Conservation (phyloP, 1,284 basidiomycete genomes). For the Mrakiaceae sp. region DNA sequence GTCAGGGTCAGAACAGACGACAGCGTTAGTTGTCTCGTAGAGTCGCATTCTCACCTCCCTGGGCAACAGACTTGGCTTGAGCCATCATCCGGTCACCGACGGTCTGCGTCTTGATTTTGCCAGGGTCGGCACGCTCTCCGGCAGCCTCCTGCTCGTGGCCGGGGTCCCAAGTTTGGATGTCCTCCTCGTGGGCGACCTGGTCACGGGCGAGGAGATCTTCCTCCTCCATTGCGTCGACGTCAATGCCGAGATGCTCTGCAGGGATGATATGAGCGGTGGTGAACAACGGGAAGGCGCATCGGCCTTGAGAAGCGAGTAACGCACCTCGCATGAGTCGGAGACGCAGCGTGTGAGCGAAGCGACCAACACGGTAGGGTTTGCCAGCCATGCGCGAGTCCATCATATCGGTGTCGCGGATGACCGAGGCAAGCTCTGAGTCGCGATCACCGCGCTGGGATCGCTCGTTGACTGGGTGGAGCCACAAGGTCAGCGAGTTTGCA, state of each 20-base stretch:
- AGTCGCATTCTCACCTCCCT: conserved; percentile 22
- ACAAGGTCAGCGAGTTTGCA: too few species aligned
- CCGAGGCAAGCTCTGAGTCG: conserved; percentile 86
- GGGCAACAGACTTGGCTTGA: conserved; percentile 26
- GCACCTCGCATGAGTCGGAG: conserved; percentile 74
- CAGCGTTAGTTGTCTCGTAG: too few species aligned
- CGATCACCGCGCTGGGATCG: conserved; percentile 89
- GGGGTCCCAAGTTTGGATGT: conserved; percentile 64
- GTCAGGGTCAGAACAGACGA: background rate
- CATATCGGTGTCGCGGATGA: conserved; percentile 95
- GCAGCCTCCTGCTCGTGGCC: conserved; percentile 53
- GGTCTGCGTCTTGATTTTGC: conserved; percentile 30
- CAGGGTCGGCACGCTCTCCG: conserved; percentile 30
- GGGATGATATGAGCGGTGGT: background rate
- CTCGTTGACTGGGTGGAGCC: conserved; percentile 58
- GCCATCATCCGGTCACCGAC: conserved; percentile 25
- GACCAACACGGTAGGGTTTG: conserved; percentile 85
- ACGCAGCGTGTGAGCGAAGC: conserved; percentile 89
- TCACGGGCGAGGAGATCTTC: conserved; percentile 53
- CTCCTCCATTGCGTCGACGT: conserved; percentile 80
- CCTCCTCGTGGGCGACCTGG: conserved; percentile 44
- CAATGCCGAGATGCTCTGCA: conserved; percentile 78
- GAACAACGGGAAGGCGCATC: background rate
- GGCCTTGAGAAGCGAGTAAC: background rate
- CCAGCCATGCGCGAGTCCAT: conserved; percentile 92